These are phyloP conservation scores for Diaporthe humulicola DNA, from an alignment of 2,329 filamentous ascomycete genomes.

Conservation along the genomic window DNA sequence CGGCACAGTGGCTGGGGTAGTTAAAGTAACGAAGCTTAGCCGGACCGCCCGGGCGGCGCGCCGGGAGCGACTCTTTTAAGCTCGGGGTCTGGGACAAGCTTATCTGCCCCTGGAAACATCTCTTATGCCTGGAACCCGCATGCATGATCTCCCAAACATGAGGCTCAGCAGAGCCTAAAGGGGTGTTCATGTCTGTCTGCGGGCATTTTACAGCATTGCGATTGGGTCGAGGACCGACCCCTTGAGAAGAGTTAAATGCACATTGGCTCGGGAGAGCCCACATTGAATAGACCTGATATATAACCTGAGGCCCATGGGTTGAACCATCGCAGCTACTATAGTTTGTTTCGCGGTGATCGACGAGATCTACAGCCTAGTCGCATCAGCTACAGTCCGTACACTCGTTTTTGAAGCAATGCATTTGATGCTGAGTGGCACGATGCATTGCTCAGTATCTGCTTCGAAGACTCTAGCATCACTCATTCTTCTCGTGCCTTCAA, in stretches of 20 bases:
- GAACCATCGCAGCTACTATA: too few relatives aligned
- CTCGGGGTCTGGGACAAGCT: slow-evolving; percentile 16
- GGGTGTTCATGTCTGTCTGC: not conserved
- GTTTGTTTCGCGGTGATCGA: slow-evolving; percentile 19
- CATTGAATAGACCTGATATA: not conserved
- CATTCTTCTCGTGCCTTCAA: not conserved
- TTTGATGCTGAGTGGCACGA: not conserved
- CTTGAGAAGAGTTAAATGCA: not conserved
- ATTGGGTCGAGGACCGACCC: not conserved
- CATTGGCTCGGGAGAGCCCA: not conserved
- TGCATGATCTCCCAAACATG: slow-evolving; percentile 9
- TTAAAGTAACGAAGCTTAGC: not conserved
- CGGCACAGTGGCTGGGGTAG: not conserved
- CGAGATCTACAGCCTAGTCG: slow-evolving; percentile 23
- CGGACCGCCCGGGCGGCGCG: slow-evolving; percentile 1
- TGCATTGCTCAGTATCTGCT: not conserved
- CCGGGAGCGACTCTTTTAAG: not conserved
- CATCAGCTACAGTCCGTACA: not conserved
- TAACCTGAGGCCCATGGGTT: not conserved
- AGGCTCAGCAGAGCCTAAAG: slow-evolving; percentile 6
- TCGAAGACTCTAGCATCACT: not conserved
- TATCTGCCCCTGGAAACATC: not conserved
- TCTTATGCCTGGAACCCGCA: not conserved
- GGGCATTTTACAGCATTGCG: not conserved
- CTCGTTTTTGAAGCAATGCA: not conserved